Evolutionary conservation across 1,284 basidiomycete genomes (phyloP).

Genomic region (Sanghuangporus weigelae): DNA sequence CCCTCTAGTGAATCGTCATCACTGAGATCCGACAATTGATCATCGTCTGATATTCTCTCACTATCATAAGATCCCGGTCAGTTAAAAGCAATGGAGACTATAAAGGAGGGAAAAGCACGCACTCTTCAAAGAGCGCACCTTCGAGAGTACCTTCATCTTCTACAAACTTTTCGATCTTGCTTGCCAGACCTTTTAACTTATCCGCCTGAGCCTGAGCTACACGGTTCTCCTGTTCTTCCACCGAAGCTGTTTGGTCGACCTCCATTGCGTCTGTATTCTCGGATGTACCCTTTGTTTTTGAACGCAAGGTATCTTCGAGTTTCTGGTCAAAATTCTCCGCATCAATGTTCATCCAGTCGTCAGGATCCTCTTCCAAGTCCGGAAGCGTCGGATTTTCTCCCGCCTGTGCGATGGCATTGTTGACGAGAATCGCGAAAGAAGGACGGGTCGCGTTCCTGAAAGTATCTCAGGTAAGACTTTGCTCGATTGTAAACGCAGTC

Average conservation of each 20-base stretch:
- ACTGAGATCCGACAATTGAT: constrained; percentile 33
- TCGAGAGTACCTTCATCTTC: constrained; percentile 83
- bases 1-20: constrained; percentile 37
- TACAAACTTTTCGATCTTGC: constrained; percentile 82
- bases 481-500: not conserved
- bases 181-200: constrained; percentile 69
- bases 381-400: constrained; percentile 19
- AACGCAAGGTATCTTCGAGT: constrained; percentile 40
- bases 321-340: constrained; percentile 59
- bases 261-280: constrained; percentile 35
- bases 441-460: constrained; percentile 9
- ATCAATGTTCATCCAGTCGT: constrained; percentile 71
- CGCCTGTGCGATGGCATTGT: constrained; percentile 50
- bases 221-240: constrained; percentile 40
- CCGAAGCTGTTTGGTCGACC: constrained; percentile 32
- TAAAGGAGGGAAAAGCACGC: constrained; percentile 28
- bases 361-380: constrained; percentile 51
- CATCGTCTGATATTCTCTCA: constrained; percentile 53
- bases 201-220: constrained; percentile 59
- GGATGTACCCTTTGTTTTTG: not conserved
- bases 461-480: not conserved
- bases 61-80: constrained; percentile 29
- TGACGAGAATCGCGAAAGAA: constrained; percentile 39
- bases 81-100: not conserved
- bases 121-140: constrained; percentile 88